Conservation (phyloP, 148 eudicot genomes). For the Vaccinium myrtillus region DNA sequence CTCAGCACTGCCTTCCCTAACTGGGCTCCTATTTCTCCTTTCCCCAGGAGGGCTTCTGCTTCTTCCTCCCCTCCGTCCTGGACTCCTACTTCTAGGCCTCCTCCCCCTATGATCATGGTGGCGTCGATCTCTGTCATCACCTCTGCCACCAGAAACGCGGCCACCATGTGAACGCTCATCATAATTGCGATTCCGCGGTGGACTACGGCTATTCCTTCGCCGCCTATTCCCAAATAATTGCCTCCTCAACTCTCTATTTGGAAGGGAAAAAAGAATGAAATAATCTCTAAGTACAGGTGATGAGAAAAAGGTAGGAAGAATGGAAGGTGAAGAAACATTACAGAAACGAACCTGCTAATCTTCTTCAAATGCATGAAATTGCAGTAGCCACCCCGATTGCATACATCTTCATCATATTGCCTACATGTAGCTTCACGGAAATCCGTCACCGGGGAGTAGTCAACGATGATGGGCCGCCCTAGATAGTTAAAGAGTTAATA, state of each 20-base stretch:
- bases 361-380: conserved; percentile 96
- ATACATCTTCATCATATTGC: conserved; percentile 88
- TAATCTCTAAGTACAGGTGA: background rate
- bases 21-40: conserved; percentile 77
- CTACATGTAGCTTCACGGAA: conserved; percentile 96
- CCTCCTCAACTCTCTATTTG: conserved; percentile 75
- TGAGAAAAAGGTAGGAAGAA: background rate
- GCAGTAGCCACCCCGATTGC: conserved; percentile 94
- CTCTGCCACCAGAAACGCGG: conserved; percentile 78
- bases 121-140: conserved; percentile 63
- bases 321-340: background rate
- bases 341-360: conserved; percentile 67
- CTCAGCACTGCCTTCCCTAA: conserved; percentile 90
- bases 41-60: conserved; percentile 82
- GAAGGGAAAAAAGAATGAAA: background rate
- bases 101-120: conserved; percentile 60
- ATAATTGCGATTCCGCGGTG: conserved; percentile 54
- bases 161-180: conserved; percentile 66
- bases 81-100: conserved; percentile 90
- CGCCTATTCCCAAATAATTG: conserved; percentile 78
- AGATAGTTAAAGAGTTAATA: conserved; percentile 11
- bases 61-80: conserved; percentile 72
- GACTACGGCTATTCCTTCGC: conserved; percentile 73
- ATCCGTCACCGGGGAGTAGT: conserved; percentile 95
- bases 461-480: conserved; percentile 92